A percentile compares a stretch with the other conserved stretches of the same genome.
Evolutionary conservation across 306 rosid species (phyloP).

Genomic region (Sesbania bispinosa): DNA sequence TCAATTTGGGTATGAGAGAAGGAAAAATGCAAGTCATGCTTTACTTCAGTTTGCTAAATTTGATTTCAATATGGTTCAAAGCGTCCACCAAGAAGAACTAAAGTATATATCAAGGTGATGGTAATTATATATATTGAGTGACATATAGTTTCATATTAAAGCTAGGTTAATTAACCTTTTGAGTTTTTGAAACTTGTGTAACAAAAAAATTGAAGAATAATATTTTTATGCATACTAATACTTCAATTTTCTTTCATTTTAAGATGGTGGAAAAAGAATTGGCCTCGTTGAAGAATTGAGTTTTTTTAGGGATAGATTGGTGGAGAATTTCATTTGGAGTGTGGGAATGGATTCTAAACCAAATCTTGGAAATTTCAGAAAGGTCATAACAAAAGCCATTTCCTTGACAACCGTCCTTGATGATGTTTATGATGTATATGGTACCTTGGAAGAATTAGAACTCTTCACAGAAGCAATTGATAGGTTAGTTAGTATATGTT

Average conservation of each 20-base stretch:
- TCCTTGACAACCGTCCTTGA: not conserved
- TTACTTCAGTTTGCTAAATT: not conserved
- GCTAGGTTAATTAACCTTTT: too few relatives aligned
- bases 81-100: too few relatives aligned
- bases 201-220: too few relatives aligned
- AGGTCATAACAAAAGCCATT: not conserved
- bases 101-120: too few relatives aligned
- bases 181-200: too few relatives aligned
- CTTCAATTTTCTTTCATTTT: not conserved
- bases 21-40: not conserved
- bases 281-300: too few relatives aligned
- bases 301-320: not conserved
- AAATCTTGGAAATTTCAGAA: not conserved
- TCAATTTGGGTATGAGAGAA: slow-evolving; percentile 2
- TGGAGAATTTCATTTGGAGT: not conserved
- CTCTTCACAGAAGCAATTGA: too few relatives aligned
- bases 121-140: too few relatives aligned
- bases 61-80: not conserved
- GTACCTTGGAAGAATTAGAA: not conserved
- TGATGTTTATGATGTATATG: not conserved
- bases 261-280: not conserved
- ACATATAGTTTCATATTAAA: too few relatives aligned
- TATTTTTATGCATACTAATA: too few relatives aligned
- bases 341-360: not conserved
- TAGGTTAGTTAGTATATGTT: too few relatives aligned